Evolutionary conservation across 1,139 yeast species (phyloP).

Genomic region (Meyerozyma athensensis): DNA sequence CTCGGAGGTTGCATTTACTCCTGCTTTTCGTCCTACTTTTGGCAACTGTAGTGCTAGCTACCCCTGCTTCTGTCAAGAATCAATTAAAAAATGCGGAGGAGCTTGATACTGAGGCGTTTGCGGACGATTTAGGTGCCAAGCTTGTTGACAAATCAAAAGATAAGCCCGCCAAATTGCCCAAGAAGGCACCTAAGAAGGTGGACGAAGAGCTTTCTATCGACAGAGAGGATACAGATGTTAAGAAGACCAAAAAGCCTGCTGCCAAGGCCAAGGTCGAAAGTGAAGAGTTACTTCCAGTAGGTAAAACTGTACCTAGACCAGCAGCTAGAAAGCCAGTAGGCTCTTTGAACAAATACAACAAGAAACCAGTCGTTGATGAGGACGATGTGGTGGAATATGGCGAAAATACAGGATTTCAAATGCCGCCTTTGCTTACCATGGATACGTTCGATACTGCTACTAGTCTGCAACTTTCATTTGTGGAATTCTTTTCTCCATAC

Average conservation of each 20-base stretch:
- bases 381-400: not conserved
- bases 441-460: conserved; percentile 42
- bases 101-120: not conserved
- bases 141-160: not conserved
- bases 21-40: not conserved
- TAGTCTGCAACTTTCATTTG: conserved; percentile 41
- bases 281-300: no score
- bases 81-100: not conserved
- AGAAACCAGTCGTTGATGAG: not conserved
- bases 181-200: not conserved
- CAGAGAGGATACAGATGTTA: no score
- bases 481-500: conserved; percentile 25
- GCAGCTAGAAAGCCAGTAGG: not conserved
- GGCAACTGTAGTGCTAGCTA: not conserved
- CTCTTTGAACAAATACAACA: not conserved
- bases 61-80: not conserved
- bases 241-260: no score
- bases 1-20: not conserved
- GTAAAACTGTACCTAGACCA: no score
- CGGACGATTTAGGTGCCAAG: not conserved
- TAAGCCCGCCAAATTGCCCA: not conserved
- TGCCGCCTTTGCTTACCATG: conserved; percentile 25
- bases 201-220: no score
- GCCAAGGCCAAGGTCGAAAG: no score
- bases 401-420: conserved; percentile 5